These are phyloP conservation scores for Yarrowia yakushimensis DNA, from an alignment of 805 yeast genomes.

Conservation along the genomic window DNA sequence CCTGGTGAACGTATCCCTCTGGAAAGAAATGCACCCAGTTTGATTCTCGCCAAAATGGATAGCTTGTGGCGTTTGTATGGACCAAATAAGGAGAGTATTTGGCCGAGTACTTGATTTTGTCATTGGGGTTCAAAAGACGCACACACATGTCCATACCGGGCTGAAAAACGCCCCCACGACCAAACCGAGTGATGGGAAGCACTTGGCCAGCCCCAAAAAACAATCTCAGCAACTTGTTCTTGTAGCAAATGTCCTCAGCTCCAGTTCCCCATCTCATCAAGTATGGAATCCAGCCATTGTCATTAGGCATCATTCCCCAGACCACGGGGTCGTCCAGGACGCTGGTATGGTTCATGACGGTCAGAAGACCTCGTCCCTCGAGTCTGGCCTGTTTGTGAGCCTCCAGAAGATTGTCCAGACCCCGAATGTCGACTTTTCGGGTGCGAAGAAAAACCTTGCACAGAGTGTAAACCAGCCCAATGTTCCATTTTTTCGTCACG, in stretches of 20 bases:
- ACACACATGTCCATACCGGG: constrained; percentile 84
- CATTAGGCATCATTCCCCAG: constrained; percentile 82
- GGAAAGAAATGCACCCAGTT: constrained; percentile 92
- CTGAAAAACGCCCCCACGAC: constrained; percentile 83
- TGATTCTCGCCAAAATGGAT: constrained; percentile 14
- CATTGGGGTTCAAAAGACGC: constrained; percentile 52
- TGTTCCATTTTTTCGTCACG: constrained; percentile 18
- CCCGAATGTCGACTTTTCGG: constrained; percentile 40
- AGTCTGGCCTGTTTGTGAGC: constrained; percentile 60
- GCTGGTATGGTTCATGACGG: constrained; percentile 82
- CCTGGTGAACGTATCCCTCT: constrained; percentile 88
- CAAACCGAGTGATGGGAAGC: constrained; percentile 82
- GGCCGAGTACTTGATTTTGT: constrained; percentile 13
- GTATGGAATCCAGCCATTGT: constrained; percentile 57
- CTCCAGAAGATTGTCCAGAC: constrained; percentile 59
- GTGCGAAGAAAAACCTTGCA: background rate
- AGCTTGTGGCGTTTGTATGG: constrained; percentile 17
- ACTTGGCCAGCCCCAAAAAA: constrained; percentile 88
- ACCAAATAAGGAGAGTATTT: background rate
- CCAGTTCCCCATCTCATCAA: constrained; percentile 91
- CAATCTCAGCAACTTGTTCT: constrained; percentile 31
- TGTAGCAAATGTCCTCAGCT: constrained; percentile 85
- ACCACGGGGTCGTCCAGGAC: constrained; percentile 80
- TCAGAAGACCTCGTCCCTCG: constrained; percentile 73
- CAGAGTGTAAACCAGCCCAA: constrained; percentile 13